Evolutionary conservation across 805 yeast genomes (phyloP), one percentile per base, ranked within the genome.

Genomic region (Candida easanensis): DNA sequence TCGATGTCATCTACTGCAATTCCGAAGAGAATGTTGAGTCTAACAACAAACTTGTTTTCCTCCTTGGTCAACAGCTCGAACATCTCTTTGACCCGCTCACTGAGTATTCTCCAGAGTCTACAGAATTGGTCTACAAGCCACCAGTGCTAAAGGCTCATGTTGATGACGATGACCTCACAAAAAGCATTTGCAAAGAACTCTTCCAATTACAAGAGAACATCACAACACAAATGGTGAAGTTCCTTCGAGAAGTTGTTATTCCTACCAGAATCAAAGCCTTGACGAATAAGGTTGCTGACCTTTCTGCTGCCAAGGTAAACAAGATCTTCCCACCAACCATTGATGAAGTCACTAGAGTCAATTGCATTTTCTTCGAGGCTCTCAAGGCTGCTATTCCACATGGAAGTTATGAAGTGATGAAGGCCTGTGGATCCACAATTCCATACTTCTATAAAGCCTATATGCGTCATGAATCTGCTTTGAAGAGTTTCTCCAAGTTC

Each of bases 371-470:
- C 45, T 75, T 85, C 48, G 95, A 85, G 52, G 79, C 93, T 18
- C 64, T 91, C 42, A 77, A 78, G 45, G 63, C 74, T 14, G 91
- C 97, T 0, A 56, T 69, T 2, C 78, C 82, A 0, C 78, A 63
- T 57, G 97, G 97, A 2, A 76, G 84, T 39, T 73, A 75, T 39
- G 97, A 91, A 62, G 71, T 88, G 3, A 63, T 91, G 46, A 82
- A 78, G 48, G 96, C 91, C 0, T 77, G 95, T 57, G 93, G 89
- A 4, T 74, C 79, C 39, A 81, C 93, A 0, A 73, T 91, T 14
- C 97, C 97, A 0, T 88, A 88, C 61, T 91, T 89, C 61, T 91
- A 87, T 66, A 87, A 89, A 58, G 96, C 97, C 0, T 87, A 86
- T 54, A 87, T 89, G 71, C 73, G 97, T 44, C 97, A 91, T 63